phyloP scores from a whole-genome alignment of 768 basidiomycete genomes.

The Kondoa malvinella region DNA sequence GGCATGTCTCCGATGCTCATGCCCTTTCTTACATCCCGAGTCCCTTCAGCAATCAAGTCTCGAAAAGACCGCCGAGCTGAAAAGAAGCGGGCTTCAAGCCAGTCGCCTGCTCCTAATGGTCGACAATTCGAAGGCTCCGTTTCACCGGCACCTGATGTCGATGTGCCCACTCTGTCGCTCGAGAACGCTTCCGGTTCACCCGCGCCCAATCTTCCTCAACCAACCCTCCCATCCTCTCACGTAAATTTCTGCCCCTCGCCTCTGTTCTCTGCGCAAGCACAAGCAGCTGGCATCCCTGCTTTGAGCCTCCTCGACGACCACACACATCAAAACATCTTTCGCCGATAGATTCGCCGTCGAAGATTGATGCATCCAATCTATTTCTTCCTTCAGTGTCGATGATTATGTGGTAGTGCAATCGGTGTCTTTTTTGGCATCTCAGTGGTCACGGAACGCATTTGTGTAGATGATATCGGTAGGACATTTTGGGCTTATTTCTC shows the following conservation, averaged over 20 bases:
- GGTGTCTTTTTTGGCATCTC: too few relatives aligned
- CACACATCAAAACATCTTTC: neutral
- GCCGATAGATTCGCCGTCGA: too few relatives aligned
- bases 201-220: neutral
- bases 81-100: neutral
- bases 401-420: too few relatives aligned
- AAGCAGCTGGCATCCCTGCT: neutral
- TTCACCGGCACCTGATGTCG: neutral
- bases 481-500: neutral
- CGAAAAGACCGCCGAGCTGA: slow-evolving; percentile 3
- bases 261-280: neutral
- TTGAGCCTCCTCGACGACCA: neutral
- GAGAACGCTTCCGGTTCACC: neutral
- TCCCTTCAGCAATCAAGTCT: slow-evolving; percentile 8
- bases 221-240: neutral
- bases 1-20: neutral
- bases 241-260: neutral
- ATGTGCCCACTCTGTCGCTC: neutral
- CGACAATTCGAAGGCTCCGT: neutral
- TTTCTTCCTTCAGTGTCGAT: too few relatives aligned
- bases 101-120: neutral
- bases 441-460: too few relatives aligned
- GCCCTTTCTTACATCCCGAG: neutral
- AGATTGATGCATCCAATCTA: too few relatives aligned
- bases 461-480: too few relatives aligned